Conservation (phyloP, 2,329 filamentous ascomycete species). For the Drechslera avenae region DNA sequence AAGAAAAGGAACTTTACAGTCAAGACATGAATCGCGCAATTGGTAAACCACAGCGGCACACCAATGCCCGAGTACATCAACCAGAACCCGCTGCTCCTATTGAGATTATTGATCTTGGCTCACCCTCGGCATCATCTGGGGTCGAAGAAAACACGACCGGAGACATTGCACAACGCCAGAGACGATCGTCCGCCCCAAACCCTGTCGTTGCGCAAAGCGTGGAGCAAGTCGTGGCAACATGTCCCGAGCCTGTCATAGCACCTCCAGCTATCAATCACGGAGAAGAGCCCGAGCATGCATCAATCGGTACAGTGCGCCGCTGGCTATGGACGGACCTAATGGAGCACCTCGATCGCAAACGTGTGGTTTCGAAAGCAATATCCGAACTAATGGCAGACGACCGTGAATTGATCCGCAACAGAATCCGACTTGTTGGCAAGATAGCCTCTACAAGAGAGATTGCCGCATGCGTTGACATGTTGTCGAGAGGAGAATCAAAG, state of each 20-base stretch:
- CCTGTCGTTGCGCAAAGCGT: conserved; percentile 8
- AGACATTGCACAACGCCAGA: background rate
- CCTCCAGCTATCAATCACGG: background rate
- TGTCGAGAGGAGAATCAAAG: conserved; percentile 20
- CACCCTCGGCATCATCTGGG: conserved; percentile 17
- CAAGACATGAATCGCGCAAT: no score
- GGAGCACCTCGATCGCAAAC: conserved; percentile 49
- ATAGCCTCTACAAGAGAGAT: conserved; percentile 32
- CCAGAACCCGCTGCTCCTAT: background rate
- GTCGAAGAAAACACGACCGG: conserved; percentile 2
- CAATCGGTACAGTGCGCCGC: conserved; percentile 28
- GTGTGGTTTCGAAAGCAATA: conserved; percentile 53
- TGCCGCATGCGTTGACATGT: conserved; percentile 29
- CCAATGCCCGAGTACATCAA: background rate
- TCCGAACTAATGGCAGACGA: conserved; percentile 32
- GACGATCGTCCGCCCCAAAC: conserved; percentile 1
- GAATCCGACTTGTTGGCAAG: conserved; percentile 27
- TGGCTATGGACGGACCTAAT: conserved; percentile 48
- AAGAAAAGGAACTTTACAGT: conserved; percentile 3
- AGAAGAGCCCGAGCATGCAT: conserved; percentile 34
- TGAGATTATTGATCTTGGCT: conserved; percentile 28
- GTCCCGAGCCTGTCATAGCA: background rate
- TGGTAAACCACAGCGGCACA: background rate
- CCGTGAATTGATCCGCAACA: conserved; percentile 28
- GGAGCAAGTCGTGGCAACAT: conserved; percentile 1